A percentile compares a stretch with the other conserved stretches of the same genome.
Conservation (phyloP, 108 stramenopile species). For the Cyclotella choctawhatcheeana region DNA sequence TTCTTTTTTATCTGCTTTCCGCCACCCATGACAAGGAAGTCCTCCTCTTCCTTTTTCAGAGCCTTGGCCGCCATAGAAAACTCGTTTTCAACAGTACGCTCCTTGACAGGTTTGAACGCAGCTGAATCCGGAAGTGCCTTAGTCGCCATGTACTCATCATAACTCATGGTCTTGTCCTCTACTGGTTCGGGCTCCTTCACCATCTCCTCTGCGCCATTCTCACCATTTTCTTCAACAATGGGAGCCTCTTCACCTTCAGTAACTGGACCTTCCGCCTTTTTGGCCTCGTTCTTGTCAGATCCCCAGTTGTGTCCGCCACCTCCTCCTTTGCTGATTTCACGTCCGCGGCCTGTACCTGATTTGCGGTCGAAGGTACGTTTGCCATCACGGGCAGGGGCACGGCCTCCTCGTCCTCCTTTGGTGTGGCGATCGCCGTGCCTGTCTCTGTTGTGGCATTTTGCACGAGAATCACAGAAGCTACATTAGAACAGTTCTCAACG, state of each 20-base stretch:
- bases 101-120: constrained; percentile 60
- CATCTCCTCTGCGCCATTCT: constrained; percentile 22
- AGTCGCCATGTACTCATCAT: constrained; percentile 84
- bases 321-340: constrained; percentile 90
- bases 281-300: constrained; percentile 80
- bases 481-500: no score
- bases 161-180: constrained; percentile 86
- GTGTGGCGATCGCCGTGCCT: constrained; percentile 77
- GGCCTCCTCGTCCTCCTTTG: constrained; percentile 81
- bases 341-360: constrained; percentile 91
- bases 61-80: constrained; percentile 55
- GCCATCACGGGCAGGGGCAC: constrained; percentile 77
- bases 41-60: constrained; percentile 62
- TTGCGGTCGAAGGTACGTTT: constrained; percentile 89
- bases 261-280: constrained; percentile 71
- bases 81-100: constrained; percentile 74
- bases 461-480: no score
- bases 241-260: constrained; percentile 45
- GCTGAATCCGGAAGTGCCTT: constrained; percentile 58
- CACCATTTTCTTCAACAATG: constrained; percentile 40
- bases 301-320: constrained; percentile 95
- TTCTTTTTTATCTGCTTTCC: constrained; percentile 73
- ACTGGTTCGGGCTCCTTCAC: constrained; percentile 65
- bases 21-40: constrained; percentile 84
- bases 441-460: constrained; percentile 28